A percentile compares a stretch with the other conserved stretches of the same genome.
Conservation (phyloP, 2,329 filamentous ascomycete genomes). For the Clathrospora elynae region DNA sequence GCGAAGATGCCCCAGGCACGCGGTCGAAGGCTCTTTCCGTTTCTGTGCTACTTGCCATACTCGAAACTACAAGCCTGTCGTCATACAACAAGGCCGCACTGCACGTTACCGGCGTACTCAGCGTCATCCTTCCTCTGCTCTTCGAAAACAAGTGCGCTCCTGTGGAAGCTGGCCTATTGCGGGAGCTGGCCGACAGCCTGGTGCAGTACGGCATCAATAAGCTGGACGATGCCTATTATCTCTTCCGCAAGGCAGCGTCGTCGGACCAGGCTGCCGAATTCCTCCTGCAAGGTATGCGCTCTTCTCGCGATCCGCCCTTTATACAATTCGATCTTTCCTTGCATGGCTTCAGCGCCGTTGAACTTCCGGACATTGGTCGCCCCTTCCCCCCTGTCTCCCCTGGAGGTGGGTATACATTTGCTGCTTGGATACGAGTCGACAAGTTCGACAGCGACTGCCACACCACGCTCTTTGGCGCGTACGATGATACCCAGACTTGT, state of each 20-base stretch:
- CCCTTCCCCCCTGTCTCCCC: conserved; percentile 80
- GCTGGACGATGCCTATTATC: conserved; percentile 80
- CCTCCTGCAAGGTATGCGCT: conserved; percentile 72
- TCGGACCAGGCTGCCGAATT: conserved; percentile 67
- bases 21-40: conserved; percentile 44
- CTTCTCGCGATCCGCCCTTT: conserved; percentile 77
- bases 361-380: conserved; percentile 82
- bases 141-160: conserved; percentile 44
- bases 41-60: conserved; percentile 44
- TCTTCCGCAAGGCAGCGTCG: conserved; percentile 64
- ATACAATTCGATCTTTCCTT: conserved; percentile 93
- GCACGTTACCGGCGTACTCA: conserved; percentile 45
- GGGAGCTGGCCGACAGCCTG: conserved; percentile 70
- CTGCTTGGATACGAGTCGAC: conserved; percentile 87
- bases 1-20: conserved; percentile 38
- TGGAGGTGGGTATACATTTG: conserved; percentile 82
- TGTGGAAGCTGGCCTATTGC: conserved; percentile 53
- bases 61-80: conserved; percentile 43
- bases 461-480: conserved; percentile 94
- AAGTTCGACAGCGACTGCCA: conserved; percentile 82
- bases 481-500: conserved; percentile 88
- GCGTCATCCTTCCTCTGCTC: conserved; percentile 42
- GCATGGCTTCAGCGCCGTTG: conserved; percentile 86
- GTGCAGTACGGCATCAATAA: conserved; percentile 76
- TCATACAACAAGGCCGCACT: conserved; percentile 47